A percentile compares a stretch with the other conserved stretches of the same genome.
Evolutionary conservation across 495 filamentous ascomycete species (phyloP).

Genomic region (Penicillium psychrofluorescens): DNA sequence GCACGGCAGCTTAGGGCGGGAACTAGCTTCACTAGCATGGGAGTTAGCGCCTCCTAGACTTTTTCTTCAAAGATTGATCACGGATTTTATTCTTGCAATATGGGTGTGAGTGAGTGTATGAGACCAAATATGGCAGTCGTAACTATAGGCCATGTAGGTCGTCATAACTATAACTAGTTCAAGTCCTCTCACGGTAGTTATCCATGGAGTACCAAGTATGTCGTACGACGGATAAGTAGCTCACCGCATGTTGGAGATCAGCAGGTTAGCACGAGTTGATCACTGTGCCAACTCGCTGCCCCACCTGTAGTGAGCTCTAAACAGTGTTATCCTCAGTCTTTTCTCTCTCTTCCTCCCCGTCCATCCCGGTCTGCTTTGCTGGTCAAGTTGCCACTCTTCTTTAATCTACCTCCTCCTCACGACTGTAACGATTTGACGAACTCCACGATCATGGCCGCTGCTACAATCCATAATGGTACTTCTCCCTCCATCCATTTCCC

Average conservation of each 20-base stretch:
- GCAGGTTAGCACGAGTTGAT: constrained; percentile 15
- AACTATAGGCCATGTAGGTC: too few relatives aligned
- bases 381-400: constrained; percentile 17
- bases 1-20: too few relatives aligned
- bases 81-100: too few relatives aligned
- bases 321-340: too few relatives aligned
- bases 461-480: constrained; percentile 16
- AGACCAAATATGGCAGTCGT: too few relatives aligned
- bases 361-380: constrained; percentile 12
- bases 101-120: too few relatives aligned
- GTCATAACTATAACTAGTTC: background rate
- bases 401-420: constrained; percentile 9
- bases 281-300: constrained; percentile 17
- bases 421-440: constrained; percentile 16
- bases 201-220: background rate
- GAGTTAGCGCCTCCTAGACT: too few relatives aligned
- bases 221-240: constrained; percentile 6
- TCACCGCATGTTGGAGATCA: constrained; percentile 19
- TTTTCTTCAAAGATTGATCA: too few relatives aligned
- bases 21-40: too few relatives aligned
- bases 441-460: constrained; percentile 13
- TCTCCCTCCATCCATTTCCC: background rate
- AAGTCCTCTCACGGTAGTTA: background rate
- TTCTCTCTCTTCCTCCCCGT: background rate
- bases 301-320: constrained; percentile 1